Base-by-base conservation (phyloP, 495 filamentous ascomycete genomes). In the Penicillium malachiteum region DNA sequence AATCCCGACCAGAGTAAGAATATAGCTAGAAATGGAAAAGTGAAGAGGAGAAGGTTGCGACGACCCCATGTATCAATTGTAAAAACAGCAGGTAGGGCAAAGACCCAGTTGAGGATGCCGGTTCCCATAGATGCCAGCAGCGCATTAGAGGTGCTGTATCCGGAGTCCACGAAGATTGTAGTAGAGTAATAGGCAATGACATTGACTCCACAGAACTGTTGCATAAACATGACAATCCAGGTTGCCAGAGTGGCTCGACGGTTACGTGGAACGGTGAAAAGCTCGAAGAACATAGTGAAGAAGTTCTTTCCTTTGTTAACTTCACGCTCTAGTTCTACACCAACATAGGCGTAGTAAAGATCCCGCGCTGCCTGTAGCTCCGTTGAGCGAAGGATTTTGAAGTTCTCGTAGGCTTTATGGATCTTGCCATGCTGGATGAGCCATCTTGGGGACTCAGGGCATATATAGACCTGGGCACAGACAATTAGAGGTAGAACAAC, bases 391-490 rank as follows among this genome's bases (percentile, higher is more conserved):
- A 84, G 61, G 5, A 58, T 64, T 8, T 62, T 66, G 61, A 83
- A 77, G 13, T 78, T 76, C 14, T 51, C 39, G 60, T 75, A 82
- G 7, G 74, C 78, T 48, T 70, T 69, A 34, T 68, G 46, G 41
- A 76, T 67, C n/a, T 72, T 71, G 46, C 69, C 53, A 18, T 86
- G 80, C 67, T 85, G 80, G 59, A 88, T 81, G 39, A 81, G 71
- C 84, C 84, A 88, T 43, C 86, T 73, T 14, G 87, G 86, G 1
- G 85, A 89, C 62, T 90, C 87, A 7, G 80, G 81, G 58, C 83
- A 85, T 51, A 85, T 73, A 48, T 75, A 86, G 46, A 88, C 83
- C 40, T 81, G 75, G 39, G 72, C 52, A 61, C 76, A 66, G 54
- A 83, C 71, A 51, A 77, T 52, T 5, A 77, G 14, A 0, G 77